Percentiles rank a stretch among this genome's conserved stretches.
These are phyloP conservation scores for Tritrichomonas musculus DNA, from an alignment of 208 protist genomes.

Conservation along the genomic window DNA sequence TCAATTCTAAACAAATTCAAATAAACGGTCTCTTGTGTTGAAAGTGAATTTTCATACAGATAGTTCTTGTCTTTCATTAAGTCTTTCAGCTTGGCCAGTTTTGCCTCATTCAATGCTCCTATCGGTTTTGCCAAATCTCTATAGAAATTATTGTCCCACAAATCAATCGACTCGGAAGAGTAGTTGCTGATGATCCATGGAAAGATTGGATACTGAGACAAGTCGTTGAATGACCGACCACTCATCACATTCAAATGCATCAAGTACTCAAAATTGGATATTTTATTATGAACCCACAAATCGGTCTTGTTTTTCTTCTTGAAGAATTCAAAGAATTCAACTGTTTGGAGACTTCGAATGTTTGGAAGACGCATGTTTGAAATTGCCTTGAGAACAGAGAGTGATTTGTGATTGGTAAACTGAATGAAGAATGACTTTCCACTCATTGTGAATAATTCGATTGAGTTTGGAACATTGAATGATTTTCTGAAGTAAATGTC, in stretches of 20 bases:
- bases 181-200: background rate
- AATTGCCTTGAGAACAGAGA: background rate
- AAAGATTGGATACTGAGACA: conserved; percentile 71
- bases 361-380: background rate
- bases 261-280: conserved; percentile 92
- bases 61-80: background rate
- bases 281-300: background rate
- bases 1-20: background rate
- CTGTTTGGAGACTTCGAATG: background rate
- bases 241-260: conserved; percentile 90
- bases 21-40: background rate
- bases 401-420: background rate
- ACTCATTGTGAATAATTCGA: background rate
- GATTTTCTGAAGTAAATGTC: background rate
- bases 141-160: background rate
- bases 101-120: background rate
- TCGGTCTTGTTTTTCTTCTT: background rate
- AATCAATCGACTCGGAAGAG: too few relatives aligned
- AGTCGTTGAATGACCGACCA: conserved; percentile 85
- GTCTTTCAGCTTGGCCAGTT: background rate
- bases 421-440: background rate
- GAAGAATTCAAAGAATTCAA: background rate
- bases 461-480: background rate
- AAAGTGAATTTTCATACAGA: background rate
- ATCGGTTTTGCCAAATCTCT: background rate